These are phyloP conservation scores for Phytophthora quininea DNA, from an alignment of 352 stramenopile genomes.

Conservation along the genomic window DNA sequence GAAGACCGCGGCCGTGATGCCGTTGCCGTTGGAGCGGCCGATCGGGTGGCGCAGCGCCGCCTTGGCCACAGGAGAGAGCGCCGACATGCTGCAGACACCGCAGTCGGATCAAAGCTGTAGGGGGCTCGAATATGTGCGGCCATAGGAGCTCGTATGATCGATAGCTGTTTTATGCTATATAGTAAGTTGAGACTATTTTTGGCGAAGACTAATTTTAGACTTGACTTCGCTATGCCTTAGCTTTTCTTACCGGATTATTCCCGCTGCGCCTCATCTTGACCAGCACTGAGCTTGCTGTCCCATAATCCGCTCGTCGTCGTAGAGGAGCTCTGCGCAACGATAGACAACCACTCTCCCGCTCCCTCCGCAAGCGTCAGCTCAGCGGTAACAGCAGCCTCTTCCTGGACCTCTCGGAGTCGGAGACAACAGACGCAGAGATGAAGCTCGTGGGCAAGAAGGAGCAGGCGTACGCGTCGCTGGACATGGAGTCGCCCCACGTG, in stretches of 20 bases:
- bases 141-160: constrained; percentile 3
- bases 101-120: constrained; percentile 10
- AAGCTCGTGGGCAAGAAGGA: constrained; percentile 79
- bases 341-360: neutral
- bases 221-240: neutral
- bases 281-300: neutral
- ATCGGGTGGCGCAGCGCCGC: constrained; percentile 78
- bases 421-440: constrained; percentile 32
- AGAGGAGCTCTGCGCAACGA: too few relatives aligned
- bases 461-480: constrained; percentile 75
- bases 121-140: constrained; percentile 17
- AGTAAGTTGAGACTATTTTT: neutral
- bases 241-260: neutral
- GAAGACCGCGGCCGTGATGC: constrained; percentile 95
- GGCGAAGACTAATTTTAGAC: neutral
- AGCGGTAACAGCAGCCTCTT: constrained; percentile 3
- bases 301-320: neutral
- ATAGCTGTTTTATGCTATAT: neutral
- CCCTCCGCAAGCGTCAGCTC: constrained; percentile 6
- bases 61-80: constrained; percentile 78
- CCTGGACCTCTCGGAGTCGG: neutral
- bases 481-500: constrained; percentile 65
- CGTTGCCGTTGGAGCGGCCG: constrained; percentile 74
- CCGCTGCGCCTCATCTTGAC: constrained; percentile 14
- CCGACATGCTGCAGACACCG: constrained; percentile 58